Base-by-base conservation (phyloP, 176 grass and related monocot genomes). In the Carex pumila region DNA sequence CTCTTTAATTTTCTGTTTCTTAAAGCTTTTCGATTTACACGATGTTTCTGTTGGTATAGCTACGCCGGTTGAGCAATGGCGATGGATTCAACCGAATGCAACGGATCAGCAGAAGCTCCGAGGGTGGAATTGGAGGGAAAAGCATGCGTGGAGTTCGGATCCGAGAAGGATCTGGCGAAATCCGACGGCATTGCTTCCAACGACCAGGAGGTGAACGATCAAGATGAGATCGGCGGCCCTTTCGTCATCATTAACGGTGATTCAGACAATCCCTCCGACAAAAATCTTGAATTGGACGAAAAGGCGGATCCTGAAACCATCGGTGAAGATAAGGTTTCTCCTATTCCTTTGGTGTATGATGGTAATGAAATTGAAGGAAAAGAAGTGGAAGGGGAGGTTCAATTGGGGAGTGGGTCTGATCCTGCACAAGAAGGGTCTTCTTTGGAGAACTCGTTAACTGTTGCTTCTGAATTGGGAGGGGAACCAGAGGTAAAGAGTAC, bases 81-180 rank as follows among this genome's bases (percentile, higher is more conserved):
- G 65, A 63, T 58, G 78, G 79, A 87, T 80, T 80, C 67, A 53
- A 57, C 15, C 6, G 85, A 70, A 53, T 36, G 67, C 14, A 76
- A 82, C 79, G 79, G 64, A 18, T 71, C 56, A 11, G 79, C 7
- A 17, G 85, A 82, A 49, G 54, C 66, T 19, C 78, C 14, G 18
- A 74, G 49, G 79, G 85, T 62, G 9, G 63, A 82, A 87, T 73
- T 87, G 56, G 65, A 43, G 79, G 66, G 13, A 18, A 63, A 63
- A 81, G 52, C n/a, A 45, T 9, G 55, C 13, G 54, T 34, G 53
- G 71, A 85, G 65, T 15, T 74, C 25, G 54, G 56, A 32, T 71
- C 85, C 39, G 61, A 50, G 12, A 58, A 47, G 66, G 85, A 76
- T 79, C 63, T 76, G 32, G 52, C 39, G 9, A 76, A 85, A 73